phyloP scores from a whole-genome alignment of 2,329 filamentous ascomycete genomes.

The Aspergillus hiratsukae region DNA sequence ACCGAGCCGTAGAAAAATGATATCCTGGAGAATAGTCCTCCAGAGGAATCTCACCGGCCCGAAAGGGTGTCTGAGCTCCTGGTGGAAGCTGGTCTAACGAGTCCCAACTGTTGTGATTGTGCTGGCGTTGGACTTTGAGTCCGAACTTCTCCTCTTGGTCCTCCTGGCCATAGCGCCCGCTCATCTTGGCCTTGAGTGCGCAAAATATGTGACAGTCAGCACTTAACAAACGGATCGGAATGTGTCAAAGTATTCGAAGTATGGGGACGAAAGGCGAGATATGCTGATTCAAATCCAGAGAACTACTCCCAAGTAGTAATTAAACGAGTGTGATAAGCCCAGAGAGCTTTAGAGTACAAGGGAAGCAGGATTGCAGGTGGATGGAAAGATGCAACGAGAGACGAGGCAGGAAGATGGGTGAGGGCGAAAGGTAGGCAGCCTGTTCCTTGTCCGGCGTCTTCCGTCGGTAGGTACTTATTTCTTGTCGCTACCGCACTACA shows the following conservation, averaged over 20 bases:
- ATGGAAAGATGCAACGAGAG: slow-evolving; percentile 1
- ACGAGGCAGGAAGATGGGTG: slow-evolving; percentile 2
- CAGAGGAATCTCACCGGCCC: slow-evolving; percentile 19
- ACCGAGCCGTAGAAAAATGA: slow-evolving; percentile 17
- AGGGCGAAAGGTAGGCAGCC: slow-evolving; percentile 1
- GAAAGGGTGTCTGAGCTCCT: slow-evolving; percentile 17
- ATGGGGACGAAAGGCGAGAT: not conserved
- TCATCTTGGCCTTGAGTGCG: slow-evolving; percentile 7
- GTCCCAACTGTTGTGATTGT: slow-evolving; percentile 16
- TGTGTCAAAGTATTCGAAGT: not conserved
- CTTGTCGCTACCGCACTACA: not conserved
- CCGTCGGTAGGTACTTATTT: not conserved
- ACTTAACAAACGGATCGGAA: too few species aligned
- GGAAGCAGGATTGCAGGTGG: not conserved
- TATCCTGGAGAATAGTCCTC: slow-evolving; percentile 21
- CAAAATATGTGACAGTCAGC: too few species aligned
- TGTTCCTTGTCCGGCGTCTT: not conserved
- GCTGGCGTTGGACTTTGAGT: slow-evolving; percentile 15
- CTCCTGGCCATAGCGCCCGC: slow-evolving; percentile 12
- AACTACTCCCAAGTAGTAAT: not conserved
- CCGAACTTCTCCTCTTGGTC: slow-evolving; percentile 27
- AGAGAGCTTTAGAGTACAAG: not conserved
- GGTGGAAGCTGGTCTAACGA: slow-evolving; percentile 13
- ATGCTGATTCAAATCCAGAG: not conserved
- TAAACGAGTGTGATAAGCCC: not conserved